phyloP scores from a whole-genome alignment of 106 monocot genomes.

The Xerophyta viscosa region DNA sequence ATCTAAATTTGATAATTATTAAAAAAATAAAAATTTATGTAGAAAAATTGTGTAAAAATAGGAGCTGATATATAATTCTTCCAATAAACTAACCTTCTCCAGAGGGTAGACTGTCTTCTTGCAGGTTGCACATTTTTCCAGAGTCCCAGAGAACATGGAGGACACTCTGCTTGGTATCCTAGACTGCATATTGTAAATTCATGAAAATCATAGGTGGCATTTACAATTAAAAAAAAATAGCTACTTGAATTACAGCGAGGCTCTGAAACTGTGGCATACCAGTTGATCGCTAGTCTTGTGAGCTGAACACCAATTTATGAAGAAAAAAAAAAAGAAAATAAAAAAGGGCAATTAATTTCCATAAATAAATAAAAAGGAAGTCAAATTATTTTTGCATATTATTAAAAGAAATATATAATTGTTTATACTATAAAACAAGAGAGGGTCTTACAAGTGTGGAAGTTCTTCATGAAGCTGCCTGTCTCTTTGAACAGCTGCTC shows the following conservation, averaged over 20 bases:
- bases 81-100: conserved; percentile 45
- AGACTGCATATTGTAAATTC: conserved; percentile 8
- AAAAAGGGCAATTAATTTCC: too few relatives aligned
- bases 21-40: too few relatives aligned
- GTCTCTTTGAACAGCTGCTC: conserved; percentile 89
- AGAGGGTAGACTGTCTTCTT: conserved; percentile 68
- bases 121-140: conserved; percentile 64
- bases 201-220: not conserved
- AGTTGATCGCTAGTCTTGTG: not conserved
- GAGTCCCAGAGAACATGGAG: conserved; percentile 55
- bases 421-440: not conserved
- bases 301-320: not conserved
- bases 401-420: not conserved
- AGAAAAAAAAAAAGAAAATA: too few relatives aligned
- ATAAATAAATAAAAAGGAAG: too few relatives aligned
- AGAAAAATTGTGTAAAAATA: too few relatives aligned
- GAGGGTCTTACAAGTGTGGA: conserved; percentile 36
- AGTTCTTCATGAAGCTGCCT: conserved; percentile 59
- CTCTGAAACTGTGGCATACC: not conserved
- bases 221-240: too few relatives aligned
- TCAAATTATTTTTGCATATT: not conserved
- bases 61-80: too few relatives aligned
- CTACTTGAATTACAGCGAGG: not conserved
- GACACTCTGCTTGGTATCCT: conserved; percentile 59
- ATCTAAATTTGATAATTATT: too few relatives aligned